phyloP scores from a whole-genome alignment of 805 yeast species.

The Barnettozyma populi region DNA sequence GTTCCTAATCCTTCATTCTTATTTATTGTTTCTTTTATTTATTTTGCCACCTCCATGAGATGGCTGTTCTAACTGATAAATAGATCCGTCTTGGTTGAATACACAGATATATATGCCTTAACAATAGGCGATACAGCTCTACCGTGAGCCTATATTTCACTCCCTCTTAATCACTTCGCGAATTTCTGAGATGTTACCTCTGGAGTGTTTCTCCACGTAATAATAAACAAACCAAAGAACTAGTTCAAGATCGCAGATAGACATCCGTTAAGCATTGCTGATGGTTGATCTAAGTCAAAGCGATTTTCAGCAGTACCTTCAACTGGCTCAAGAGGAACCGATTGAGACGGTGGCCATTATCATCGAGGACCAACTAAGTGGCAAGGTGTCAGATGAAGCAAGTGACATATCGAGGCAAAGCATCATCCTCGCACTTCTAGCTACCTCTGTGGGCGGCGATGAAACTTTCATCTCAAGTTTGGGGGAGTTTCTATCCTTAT shows the following conservation, averaged over 20 bases:
- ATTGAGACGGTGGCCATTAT: conserved; percentile 1
- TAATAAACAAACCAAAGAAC: too few species aligned
- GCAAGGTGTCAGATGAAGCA: background rate
- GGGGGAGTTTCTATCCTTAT: background rate
- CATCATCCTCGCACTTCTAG: background rate
- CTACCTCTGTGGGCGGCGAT: background rate
- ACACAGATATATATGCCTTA: background rate
- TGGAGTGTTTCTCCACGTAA: background rate
- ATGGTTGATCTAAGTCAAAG: background rate
- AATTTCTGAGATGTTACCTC: too few species aligned
- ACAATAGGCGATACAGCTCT: background rate
- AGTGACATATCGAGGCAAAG: background rate
- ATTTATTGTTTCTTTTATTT: background rate
- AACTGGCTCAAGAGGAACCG: background rate
- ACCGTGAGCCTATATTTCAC: background rate
- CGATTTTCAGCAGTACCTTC: background rate
- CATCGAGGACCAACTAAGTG: background rate
- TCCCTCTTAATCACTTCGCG: background rate
- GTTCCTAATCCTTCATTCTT: too few species aligned
- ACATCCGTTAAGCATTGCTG: background rate
- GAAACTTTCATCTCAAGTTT: background rate
- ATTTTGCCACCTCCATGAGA: background rate
- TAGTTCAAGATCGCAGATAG: background rate
- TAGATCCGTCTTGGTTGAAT: background rate
- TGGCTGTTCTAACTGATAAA: background rate